These are phyloP conservation scores for Fragaria ananassa DNA, from an alignment of 306 rosid species.

Conservation along the genomic window DNA sequence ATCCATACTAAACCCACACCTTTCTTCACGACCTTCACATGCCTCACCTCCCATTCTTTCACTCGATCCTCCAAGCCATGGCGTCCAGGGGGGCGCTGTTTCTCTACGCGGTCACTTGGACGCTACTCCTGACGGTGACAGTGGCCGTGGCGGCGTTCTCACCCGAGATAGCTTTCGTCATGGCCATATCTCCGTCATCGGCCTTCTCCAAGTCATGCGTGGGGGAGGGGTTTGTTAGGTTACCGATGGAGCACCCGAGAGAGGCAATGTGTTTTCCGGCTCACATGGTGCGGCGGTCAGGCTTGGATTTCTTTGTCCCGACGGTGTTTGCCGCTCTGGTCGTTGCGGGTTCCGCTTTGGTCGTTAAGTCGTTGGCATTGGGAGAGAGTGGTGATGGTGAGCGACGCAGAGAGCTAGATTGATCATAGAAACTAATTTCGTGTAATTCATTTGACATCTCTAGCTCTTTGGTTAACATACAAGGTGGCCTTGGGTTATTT, in stretches of 20 bases:
- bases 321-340: conserved; percentile 63
- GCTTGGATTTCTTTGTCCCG: conserved; percentile 64
- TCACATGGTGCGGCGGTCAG: conserved; percentile 40
- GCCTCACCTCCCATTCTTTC: conserved; percentile 32
- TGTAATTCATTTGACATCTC: neutral
- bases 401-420: neutral
- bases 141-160: conserved; percentile 52
- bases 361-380: conserved; percentile 44
- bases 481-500: neutral
- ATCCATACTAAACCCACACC: neutral
- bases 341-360: conserved; percentile 51
- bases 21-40: conserved; percentile 11
- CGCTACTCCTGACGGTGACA: conserved; percentile 34
- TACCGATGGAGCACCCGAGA: conserved; percentile 58
- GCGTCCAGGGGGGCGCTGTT: conserved; percentile 13
- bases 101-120: conserved; percentile 44
- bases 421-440: neutral
- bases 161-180: conserved; percentile 42
- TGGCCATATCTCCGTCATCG: conserved; percentile 43
- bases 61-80: conserved; percentile 27
- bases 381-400: conserved; percentile 13
- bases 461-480: neutral
- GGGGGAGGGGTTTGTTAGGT: conserved; percentile 32
- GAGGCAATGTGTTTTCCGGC: conserved; percentile 59
- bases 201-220: conserved; percentile 38